phyloP scores from a whole-genome alignment of 192 early-diverging fungal species.

The Backusella mclennaniae region DNA sequence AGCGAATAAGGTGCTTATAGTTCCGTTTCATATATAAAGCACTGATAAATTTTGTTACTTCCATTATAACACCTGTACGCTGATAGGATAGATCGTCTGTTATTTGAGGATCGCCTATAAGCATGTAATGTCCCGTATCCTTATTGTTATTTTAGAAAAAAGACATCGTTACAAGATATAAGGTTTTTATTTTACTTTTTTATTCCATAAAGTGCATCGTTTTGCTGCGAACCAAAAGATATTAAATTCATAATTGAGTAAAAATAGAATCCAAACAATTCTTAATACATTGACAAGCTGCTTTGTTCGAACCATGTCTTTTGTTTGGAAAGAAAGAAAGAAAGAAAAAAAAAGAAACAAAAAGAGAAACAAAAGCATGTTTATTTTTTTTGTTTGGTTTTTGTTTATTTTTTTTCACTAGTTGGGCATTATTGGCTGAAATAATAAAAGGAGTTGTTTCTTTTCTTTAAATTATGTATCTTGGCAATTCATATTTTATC shows the following conservation, averaged over 20 bases:
- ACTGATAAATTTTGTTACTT: slow-evolving; percentile 73
- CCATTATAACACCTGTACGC: slow-evolving; percentile 59
- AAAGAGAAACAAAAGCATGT: background rate
- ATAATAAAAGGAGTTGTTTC: too few species aligned
- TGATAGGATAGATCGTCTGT: slow-evolving; percentile 89
- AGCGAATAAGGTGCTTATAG: slow-evolving; percentile 52
- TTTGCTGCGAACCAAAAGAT: slow-evolving; percentile 12
- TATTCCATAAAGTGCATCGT: slow-evolving; percentile 7
- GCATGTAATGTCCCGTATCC: slow-evolving; percentile 42
- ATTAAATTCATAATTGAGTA: slow-evolving; percentile 15
- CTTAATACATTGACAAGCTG: slow-evolving; percentile 2
- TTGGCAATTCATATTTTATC: background rate
- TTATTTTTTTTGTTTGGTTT: background rate
- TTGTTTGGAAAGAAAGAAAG: background rate
- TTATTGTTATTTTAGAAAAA: background rate
- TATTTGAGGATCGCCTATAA: slow-evolving; percentile 92
- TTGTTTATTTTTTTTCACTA: background rate
- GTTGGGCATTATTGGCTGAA: background rate
- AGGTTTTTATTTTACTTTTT: background rate
- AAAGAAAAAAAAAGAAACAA: background rate
- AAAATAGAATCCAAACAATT: slow-evolving; percentile 14
- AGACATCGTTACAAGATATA: too few species aligned
- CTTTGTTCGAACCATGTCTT: background rate
- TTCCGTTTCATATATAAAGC: slow-evolving; percentile 85
- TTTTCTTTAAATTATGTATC: background rate